Conservation (phyloP, 176 grass and related monocot genomes). For the Otatea glauca region DNA sequence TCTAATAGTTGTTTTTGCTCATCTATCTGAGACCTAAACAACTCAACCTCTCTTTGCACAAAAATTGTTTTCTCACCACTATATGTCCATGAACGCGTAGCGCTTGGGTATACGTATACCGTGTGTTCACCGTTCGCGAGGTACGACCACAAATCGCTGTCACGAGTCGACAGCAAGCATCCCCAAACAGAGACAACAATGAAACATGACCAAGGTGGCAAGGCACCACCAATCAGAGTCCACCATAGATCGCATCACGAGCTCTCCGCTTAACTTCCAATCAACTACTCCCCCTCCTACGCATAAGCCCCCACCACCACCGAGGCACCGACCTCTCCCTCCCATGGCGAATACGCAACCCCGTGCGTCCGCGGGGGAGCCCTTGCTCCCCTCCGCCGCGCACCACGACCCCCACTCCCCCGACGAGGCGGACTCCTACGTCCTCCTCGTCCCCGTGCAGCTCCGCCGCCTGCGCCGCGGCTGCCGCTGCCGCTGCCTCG, state of each 20-base stretch:
- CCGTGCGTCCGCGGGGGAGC: conserved; percentile 11
- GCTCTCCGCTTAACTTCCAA: conserved; percentile 22
- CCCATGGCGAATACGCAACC: conserved; percentile 57
- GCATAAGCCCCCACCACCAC: too few species aligned
- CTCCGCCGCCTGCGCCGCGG: conserved; percentile 50
- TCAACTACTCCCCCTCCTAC: conserved; percentile 7
- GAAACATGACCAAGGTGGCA: too few species aligned
- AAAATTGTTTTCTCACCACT: too few species aligned
- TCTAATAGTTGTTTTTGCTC: too few species aligned
- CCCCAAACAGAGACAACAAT: conserved; percentile 1
- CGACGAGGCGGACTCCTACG: conserved; percentile 18
- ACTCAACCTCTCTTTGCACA: too few species aligned
- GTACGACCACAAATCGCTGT: background rate
- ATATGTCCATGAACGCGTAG: too few species aligned
- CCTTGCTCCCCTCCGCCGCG: conserved; percentile 54
- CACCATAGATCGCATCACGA: background rate
- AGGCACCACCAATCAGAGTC: background rate
- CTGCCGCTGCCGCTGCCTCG: conserved; percentile 40
- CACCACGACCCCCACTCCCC: conserved; percentile 21
- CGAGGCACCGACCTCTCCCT: background rate
- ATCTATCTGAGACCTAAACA: too few species aligned
- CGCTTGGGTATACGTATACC: too few species aligned
- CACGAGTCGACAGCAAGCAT: background rate
- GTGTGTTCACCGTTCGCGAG: too few species aligned
- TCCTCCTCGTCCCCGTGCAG: conserved; percentile 55